These are phyloP conservation scores for Penicillium hesseltinei DNA, from an alignment of 2,329 filamentous ascomycete species.

Conservation along the genomic window DNA sequence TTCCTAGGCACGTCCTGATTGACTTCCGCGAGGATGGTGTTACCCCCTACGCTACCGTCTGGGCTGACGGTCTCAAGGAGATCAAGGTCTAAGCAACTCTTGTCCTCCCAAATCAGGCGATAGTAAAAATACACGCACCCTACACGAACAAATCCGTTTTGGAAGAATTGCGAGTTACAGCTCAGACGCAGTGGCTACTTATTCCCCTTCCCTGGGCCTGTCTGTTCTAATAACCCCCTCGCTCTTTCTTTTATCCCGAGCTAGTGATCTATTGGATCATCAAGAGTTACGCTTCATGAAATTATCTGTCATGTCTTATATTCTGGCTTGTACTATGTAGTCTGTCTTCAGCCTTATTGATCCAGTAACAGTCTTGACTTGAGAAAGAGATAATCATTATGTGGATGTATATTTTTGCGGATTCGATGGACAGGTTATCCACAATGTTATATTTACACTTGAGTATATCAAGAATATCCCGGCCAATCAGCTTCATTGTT, in stretches of 20 bases:
- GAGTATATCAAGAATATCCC: not conserved
- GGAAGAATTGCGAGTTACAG: conserved; percentile 20
- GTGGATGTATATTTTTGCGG: not conserved
- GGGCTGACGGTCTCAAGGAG: conserved; percentile 89
- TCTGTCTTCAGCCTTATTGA: not conserved
- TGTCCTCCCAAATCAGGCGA: conserved; percentile 7
- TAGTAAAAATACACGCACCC: conserved; percentile 20
- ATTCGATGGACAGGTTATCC: not conserved
- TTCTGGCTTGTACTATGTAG: not conserved
- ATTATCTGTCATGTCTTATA: conserved; percentile 25
- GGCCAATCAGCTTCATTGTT: conserved; percentile 10
- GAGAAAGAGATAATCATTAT: too few relatives aligned
- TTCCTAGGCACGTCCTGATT: conserved; percentile 74
- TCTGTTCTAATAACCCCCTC: conserved; percentile 21
- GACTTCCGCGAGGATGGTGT: conserved; percentile 97
- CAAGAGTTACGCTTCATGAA: conserved; percentile 41
- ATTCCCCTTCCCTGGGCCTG: conserved; percentile 16
- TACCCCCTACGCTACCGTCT: conserved; percentile 85
- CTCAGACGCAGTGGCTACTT: conserved; percentile 14
- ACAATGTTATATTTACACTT: too few relatives aligned
- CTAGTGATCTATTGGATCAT: conserved; percentile 26
- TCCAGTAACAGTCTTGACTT: not conserved
- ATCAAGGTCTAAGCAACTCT: conserved; percentile 74
- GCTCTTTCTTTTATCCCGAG: conserved; percentile 28
- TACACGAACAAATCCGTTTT: conserved; percentile 26